Evolutionary conservation across 768 basidiomycete genomes (phyloP).

Genomic region (Tricholoma furcatifolium): DNA sequence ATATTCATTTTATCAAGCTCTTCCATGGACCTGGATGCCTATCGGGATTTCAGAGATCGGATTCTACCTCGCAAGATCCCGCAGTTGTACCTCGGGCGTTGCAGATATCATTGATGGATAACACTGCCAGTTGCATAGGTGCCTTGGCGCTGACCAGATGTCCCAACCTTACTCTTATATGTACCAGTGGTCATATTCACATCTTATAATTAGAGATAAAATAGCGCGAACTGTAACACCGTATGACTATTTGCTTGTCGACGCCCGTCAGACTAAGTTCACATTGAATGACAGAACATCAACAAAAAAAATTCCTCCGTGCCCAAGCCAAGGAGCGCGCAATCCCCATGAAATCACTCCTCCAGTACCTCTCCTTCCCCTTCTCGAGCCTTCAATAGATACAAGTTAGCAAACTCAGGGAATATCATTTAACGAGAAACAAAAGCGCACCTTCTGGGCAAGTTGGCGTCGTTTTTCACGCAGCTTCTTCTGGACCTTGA

Average conservation of each 20-base stretch:
- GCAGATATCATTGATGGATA: neutral
- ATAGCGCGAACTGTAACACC: neutral
- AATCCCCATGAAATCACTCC: constrained; percentile 20
- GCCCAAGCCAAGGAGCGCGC: neutral
- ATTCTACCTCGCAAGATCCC: constrained; percentile 13
- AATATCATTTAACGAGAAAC: constrained; percentile 11
- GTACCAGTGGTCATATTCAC: neutral
- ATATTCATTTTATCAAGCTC: neutral
- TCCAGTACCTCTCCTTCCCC: constrained; percentile 73
- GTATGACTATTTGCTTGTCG: neutral
- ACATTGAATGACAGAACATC: neutral
- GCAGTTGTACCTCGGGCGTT: neutral
- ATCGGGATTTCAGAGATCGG: constrained; percentile 9
- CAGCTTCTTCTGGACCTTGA: constrained; percentile 77
- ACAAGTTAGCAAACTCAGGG: constrained; percentile 11
- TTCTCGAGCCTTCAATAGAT: constrained; percentile 53
- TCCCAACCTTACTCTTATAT: neutral
- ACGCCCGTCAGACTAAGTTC: constrained; percentile 5
- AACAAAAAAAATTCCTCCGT: neutral
- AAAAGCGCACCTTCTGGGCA: constrained; percentile 63
- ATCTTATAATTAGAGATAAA: neutral
- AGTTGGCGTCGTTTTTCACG: constrained; percentile 71
- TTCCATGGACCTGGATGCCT: constrained; percentile 1
- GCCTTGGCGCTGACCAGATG: no score
- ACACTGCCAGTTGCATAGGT: neutral